Conservation (phyloP, 768 basidiomycete genomes). For the Leucosporidium creatinivorum region DNA sequence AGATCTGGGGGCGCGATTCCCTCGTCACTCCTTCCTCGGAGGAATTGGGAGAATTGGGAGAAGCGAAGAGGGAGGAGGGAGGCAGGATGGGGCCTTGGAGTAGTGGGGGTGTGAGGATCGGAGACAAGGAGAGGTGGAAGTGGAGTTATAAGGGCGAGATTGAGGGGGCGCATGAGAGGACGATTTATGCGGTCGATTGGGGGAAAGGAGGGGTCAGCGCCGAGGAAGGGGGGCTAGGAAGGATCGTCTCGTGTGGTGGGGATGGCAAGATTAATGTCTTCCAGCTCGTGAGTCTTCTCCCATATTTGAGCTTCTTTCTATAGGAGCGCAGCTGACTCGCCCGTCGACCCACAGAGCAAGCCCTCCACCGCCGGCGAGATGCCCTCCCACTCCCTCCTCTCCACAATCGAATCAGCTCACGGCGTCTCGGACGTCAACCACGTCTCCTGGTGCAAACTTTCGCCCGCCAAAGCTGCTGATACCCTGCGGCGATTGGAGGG, state of each 20-base stretch:
- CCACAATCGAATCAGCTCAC: slow-evolving; percentile 59
- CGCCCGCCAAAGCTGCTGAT: slow-evolving; percentile 8
- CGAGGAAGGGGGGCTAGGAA: slow-evolving; percentile 52
- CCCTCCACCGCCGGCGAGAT: slow-evolving; percentile 9
- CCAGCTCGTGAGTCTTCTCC: slow-evolving; percentile 49
- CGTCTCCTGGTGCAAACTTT: slow-evolving; percentile 63
- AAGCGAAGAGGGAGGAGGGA: slow-evolving; percentile 39
- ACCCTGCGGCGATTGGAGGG: slow-evolving; percentile 21
- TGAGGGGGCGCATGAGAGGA: slow-evolving; percentile 57
- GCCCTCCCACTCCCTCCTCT: slow-evolving; percentile 47
- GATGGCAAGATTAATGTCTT: slow-evolving; percentile 79
- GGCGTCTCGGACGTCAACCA: slow-evolving; percentile 78
- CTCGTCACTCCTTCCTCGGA: not conserved
- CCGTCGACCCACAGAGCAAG: slow-evolving; percentile 3
- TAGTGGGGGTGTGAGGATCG: slow-evolving; percentile 28
- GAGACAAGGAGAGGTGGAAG: slow-evolving; percentile 42
- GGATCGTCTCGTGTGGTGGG: slow-evolving; percentile 75
- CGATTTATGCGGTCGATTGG: slow-evolving; percentile 78
- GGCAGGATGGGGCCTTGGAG: slow-evolving; percentile 39
- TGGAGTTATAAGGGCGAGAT: slow-evolving; percentile 61
- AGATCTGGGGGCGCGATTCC: slow-evolving; percentile 68
- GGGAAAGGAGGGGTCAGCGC: slow-evolving; percentile 45
- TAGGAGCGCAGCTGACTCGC: not conserved
- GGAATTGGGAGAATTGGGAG: slow-evolving; percentile 22
- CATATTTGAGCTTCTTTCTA: too few relatives aligned